Conservation (phyloP, 176 grass and related monocot genomes). For the Tillandsia leiboldiana region DNA sequence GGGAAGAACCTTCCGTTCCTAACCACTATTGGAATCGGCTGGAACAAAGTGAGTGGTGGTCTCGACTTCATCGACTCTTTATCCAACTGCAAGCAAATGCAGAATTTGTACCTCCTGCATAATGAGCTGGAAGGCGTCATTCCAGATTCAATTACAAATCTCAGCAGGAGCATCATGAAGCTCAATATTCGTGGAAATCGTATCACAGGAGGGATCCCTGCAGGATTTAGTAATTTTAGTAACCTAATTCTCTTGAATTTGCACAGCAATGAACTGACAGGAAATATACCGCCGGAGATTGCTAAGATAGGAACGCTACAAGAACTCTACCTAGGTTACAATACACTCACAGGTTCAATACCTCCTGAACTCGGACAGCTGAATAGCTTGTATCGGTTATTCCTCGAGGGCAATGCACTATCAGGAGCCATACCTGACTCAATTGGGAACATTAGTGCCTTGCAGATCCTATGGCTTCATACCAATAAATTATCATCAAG, state of each 20-base stretch:
- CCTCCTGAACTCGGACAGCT: slow-evolving; percentile 17
- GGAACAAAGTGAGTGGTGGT: slow-evolving; percentile 13
- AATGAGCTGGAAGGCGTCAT: slow-evolving; percentile 15
- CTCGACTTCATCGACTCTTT: slow-evolving; percentile 16
- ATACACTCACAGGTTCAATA: slow-evolving; percentile 11
- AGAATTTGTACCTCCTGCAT: neutral
- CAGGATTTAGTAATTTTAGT: slow-evolving; percentile 13
- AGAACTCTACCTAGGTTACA: neutral
- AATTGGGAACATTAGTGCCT: slow-evolving; percentile 15
- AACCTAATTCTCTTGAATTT: slow-evolving; percentile 1
- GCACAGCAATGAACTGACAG: neutral
- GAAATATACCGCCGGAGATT: slow-evolving; percentile 14
- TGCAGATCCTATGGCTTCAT: slow-evolving; percentile 2
- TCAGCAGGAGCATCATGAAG: neutral
- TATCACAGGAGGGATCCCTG: slow-evolving; percentile 10
- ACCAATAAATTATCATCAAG: slow-evolving; percentile 17
- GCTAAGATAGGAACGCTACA: slow-evolving; percentile 6
- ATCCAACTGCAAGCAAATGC: slow-evolving; percentile 15
- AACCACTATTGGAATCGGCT: neutral
- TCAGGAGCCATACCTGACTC: slow-evolving; percentile 19
- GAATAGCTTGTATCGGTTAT: slow-evolving; percentile 1
- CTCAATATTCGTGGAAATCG: neutral
- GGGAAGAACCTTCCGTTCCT: slow-evolving; percentile 17
- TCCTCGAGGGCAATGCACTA: slow-evolving; percentile 4
- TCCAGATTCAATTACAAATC: slow-evolving; percentile 11